Evolutionary conservation across 2,329 filamentous ascomycete species (phyloP), one percentile per base, ranked within the genome.

Genomic region (Colletotrichum sojae): DNA sequence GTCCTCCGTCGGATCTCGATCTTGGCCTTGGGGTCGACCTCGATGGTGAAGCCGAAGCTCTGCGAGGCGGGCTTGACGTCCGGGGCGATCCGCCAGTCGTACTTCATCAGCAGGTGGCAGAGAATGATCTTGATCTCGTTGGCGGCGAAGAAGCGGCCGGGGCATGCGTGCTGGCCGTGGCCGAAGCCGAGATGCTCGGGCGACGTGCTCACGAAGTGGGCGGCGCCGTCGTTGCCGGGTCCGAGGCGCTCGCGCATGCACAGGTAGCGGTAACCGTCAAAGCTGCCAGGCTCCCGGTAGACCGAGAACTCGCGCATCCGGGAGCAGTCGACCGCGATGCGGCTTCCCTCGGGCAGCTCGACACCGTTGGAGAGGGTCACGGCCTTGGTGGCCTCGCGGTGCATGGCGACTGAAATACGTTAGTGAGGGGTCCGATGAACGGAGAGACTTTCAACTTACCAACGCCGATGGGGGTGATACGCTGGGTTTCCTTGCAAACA

Each of bases 71-170:
- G 61, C 54, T 55, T 56, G 27, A 40, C 70, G n/a, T 67, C 51
- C 1, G 43, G 49, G 1, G 62, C 63, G 51, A 69, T 27, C 15
- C 67, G 45, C 67, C 71, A 73, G 55, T 80, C 79, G 70, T 78
- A 81, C 65, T 76, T 76, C 63, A 75, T 67, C 43, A 81, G 51
- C 2, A 81, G 31, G 54, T 77, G 74, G 63, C 74, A 72, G 22
- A 80, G 60, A n/a, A 76, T 45, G 20, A 81, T 72, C 74, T 82
- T 81, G 22, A 82, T 75, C 72, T 81, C 76, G 63, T 78, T 77
- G 16, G 73, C 74, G 2, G 79, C 80, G 73, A 81, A 81, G 71
- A 80, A 82, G 5, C 80, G 71, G 0, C 80, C 80, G 0, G 80
- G 80, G 65, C 80, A 82, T 2, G 80, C 77, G 63, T 81, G 78